A percentile compares a stretch with the other conserved stretches of the same genome.
phyloP scores from a whole-genome alignment of 768 basidiomycete genomes.

The Rhodotorula taiwanensis region DNA sequence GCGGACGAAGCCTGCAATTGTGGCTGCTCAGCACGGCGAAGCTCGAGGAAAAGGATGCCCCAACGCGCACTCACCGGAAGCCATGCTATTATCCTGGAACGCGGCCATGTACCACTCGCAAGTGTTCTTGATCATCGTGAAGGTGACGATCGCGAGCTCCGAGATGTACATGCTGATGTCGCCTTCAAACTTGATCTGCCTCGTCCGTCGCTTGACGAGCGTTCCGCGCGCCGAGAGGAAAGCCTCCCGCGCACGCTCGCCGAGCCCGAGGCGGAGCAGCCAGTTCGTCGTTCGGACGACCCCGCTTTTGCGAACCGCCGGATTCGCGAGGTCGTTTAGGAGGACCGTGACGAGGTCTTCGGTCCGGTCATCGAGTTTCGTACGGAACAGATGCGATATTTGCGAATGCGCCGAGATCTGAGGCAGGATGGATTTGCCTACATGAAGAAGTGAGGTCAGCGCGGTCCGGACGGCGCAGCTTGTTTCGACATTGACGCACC shows the following conservation, averaged over 20 bases:
- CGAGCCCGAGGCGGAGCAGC: constrained; percentile 66
- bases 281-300: constrained; percentile 66
- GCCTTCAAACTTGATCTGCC: constrained; percentile 84
- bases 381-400: constrained; percentile 30
- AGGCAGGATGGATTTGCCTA: constrained; percentile 51
- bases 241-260: constrained; percentile 68
- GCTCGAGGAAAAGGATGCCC: background rate
- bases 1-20: constrained; percentile 70
- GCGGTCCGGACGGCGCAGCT: too few relatives aligned
- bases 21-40: background rate
- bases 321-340: constrained; percentile 53
- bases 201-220: constrained; percentile 66
- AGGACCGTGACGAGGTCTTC: constrained; percentile 38
- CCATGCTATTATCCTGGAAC: constrained; percentile 89
- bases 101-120: constrained; percentile 96
- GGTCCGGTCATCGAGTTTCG: constrained; percentile 37
- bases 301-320: constrained; percentile 67
- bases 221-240: constrained; percentile 72
- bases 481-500: constrained; percentile 50
- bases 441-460: background rate
- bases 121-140: constrained; percentile 92
- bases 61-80: constrained; percentile 69
- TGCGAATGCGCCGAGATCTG: constrained; percentile 34
- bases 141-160: constrained; percentile 79
- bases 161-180: constrained; percentile 76